Evolutionary conservation across 495 filamentous ascomycete genomes (phyloP).

Genomic region (Penicillium robsamsonii): DNA sequence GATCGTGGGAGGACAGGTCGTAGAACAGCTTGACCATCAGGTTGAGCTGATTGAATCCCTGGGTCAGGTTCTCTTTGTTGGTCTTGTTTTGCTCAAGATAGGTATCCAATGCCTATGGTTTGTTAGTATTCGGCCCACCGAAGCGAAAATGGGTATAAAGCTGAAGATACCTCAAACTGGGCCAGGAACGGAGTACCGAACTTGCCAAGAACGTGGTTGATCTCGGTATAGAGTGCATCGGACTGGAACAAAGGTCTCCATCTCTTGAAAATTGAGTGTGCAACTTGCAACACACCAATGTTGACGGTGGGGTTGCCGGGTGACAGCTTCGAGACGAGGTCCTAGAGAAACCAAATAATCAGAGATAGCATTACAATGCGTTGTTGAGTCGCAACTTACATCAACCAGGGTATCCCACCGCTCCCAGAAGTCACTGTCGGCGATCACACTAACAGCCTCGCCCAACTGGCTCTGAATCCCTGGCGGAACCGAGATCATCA

Average conservation of each 20-base stretch:
- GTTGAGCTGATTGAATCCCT: conserved; percentile 77
- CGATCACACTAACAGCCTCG: conserved; percentile 93
- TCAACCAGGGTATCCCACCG: conserved; percentile 91
- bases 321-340: conserved; percentile 84
- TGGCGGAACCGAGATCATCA: conserved; percentile 90
- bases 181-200: conserved; percentile 80
- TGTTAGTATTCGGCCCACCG: conserved; percentile 12
- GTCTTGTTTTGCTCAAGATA: conserved; percentile 71
- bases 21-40: conserved; percentile 87
- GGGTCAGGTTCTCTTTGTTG: conserved; percentile 68
- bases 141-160: background rate
- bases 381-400: conserved; percentile 39
- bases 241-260: conserved; percentile 93
- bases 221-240: conserved; percentile 85
- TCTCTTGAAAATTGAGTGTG: conserved; percentile 95
- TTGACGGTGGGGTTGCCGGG: conserved; percentile 74
- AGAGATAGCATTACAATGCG: background rate
- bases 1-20: conserved; percentile 93
- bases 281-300: conserved; percentile 92
- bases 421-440: conserved; percentile 95
- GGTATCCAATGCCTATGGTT: conserved; percentile 64
- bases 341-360: conserved; percentile 41
- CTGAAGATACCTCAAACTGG: conserved; percentile 62
- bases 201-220: conserved; percentile 84
- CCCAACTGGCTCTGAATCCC: conserved; percentile 90